A percentile compares a stretch with the other conserved stretches of the same genome.
Conservation (phyloP, 768 basidiomycete genomes). For the Lactarius deliciosus region DNA sequence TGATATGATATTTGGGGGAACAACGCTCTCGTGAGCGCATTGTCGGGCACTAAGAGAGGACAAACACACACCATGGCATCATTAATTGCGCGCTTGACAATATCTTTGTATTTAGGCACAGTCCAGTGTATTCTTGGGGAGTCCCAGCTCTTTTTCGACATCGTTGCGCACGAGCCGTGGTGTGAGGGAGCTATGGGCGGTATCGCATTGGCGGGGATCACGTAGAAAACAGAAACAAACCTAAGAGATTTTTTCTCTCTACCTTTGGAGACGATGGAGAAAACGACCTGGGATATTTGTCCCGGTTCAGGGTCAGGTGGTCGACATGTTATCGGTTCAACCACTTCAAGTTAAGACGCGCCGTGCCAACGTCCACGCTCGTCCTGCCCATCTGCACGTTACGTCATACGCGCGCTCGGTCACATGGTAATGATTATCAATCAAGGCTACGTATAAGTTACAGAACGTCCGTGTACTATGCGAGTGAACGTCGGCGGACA, state of each 20-base stretch:
- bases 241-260: slow-evolving; percentile 9
- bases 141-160: slow-evolving; percentile 11
- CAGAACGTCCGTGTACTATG: slow-evolving; percentile 27
- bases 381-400: not conserved
- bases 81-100: slow-evolving; percentile 19
- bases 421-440: slow-evolving; percentile 2
- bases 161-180: slow-evolving; percentile 22
- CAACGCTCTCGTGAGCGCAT: not conserved
- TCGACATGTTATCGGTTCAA: not conserved
- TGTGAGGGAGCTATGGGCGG: slow-evolving; percentile 17
- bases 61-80: slow-evolving; percentile 20
- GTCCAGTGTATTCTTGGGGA: slow-evolving; percentile 10
- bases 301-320: not conserved
- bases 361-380: no score
- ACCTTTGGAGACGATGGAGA: slow-evolving; percentile 15
- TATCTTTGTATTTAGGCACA: slow-evolving; percentile 1
- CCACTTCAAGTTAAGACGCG: not conserved
- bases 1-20: not conserved
- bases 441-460: slow-evolving; percentile 8
- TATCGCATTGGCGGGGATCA: not conserved
- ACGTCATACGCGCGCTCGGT: slow-evolving; percentile 11
- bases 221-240: not conserved
- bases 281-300: slow-evolving; percentile 12
- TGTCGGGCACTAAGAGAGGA: not conserved
- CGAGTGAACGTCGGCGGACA: slow-evolving; percentile 53